Evolutionary conservation across 2,329 filamentous ascomycete species (phyloP).

Genomic region (Claviceps sp.): DNA sequence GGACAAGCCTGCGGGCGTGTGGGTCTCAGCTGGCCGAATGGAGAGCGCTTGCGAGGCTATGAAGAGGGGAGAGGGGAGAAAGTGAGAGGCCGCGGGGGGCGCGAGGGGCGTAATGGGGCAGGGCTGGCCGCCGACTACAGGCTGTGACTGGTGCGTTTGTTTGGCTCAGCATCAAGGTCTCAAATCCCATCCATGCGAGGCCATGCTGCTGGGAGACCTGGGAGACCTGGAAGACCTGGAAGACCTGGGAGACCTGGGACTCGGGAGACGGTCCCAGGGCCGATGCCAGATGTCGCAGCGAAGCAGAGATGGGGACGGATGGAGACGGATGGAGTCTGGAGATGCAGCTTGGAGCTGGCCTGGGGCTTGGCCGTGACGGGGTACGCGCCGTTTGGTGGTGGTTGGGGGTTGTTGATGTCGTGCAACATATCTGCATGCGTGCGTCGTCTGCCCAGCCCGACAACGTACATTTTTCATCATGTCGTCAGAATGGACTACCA

Average conservation of each 20-base stretch:
- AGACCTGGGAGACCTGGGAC: neutral
- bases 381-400: neutral
- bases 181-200: neutral
- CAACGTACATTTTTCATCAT: too few species aligned
- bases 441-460: neutral
- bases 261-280: too few species aligned
- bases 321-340: neutral
- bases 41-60: neutral
- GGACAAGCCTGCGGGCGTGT: constrained; percentile 3
- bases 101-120: too few species aligned
- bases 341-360: neutral
- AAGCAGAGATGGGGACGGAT: neutral
- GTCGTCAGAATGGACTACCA: too few species aligned
- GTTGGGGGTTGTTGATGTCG: neutral
- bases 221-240: neutral
- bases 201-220: neutral
- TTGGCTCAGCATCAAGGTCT: neutral
- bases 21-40: neutral
- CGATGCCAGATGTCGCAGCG: neutral
- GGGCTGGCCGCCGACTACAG: neutral
- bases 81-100: too few species aligned
- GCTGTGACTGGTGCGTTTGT: neutral
- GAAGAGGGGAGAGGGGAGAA: too few species aligned
- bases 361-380: neutral
- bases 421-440: neutral